These are phyloP conservation scores for Cenchrus purpureus DNA, from an alignment of 176 grass and related monocot species.

Conservation along the genomic window DNA sequence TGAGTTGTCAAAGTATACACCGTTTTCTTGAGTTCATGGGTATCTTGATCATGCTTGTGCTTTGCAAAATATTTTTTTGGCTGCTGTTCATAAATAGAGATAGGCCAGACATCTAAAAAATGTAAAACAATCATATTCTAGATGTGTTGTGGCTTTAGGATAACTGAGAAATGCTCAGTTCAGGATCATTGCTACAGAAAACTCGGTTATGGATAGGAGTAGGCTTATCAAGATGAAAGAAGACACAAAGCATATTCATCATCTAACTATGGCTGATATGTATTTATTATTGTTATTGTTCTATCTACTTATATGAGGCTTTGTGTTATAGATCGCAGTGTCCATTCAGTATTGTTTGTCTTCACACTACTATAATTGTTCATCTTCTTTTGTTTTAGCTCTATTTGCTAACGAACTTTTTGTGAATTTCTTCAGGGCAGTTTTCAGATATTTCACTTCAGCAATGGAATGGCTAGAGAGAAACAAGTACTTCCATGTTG, in stretches of 20 bases:
- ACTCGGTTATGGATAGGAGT: background rate
- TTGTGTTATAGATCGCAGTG: background rate
- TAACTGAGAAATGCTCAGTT: background rate
- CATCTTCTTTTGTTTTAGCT: background rate
- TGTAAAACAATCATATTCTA: conserved; percentile 1
- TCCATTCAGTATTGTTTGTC: conserved; percentile 9
- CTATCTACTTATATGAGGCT: background rate
- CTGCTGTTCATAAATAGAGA: background rate
- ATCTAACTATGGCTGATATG: conserved; percentile 5
- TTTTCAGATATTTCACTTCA: conserved; percentile 83
- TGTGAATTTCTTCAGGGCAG: conserved; percentile 57
- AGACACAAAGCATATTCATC: background rate
- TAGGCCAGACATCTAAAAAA: background rate
- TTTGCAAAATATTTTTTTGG: background rate
- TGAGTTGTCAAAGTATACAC: background rate
- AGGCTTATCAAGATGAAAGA: background rate
- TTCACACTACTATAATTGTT: background rate
- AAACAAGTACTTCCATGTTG: conserved; percentile 84
- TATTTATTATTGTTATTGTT: background rate
- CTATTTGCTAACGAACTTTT: conserved; percentile 29
- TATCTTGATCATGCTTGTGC: background rate
- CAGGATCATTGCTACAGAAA: background rate
- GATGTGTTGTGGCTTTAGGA: background rate
- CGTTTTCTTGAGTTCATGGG: background rate
- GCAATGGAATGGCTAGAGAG: conserved; percentile 81